Evolutionary conservation across 2,329 filamentous ascomycete genomes (phyloP), one percentile per base, ranked within the genome.

Genomic region (Myriosclerotinia curreyana): DNA sequence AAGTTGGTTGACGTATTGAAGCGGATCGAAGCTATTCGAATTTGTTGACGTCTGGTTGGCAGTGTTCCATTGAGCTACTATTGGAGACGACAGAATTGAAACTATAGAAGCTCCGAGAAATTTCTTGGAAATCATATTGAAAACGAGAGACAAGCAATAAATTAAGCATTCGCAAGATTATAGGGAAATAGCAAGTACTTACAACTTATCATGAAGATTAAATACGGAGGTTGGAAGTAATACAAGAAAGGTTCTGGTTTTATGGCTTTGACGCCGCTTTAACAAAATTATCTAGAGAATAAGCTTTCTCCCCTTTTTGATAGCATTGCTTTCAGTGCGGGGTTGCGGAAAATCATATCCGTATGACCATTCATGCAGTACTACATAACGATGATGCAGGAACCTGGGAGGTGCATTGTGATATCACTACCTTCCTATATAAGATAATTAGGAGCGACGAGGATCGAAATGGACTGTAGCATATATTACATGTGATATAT

Each of bases 1-100:
- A 6, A 84, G 75, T 17, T 81, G 81, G 68, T 84, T 74, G 44
- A 79, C 73, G 66, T 74, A 76, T 51, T 76, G 68, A 22, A 79
- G 64, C 3, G 59, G 44, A 48, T 69, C 67, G 22, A 62, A 58
- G 25, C 28, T 52, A 25, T 31, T 50, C 17, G 52, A 34, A n/a
- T 44, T 63, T 17, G 36, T 42, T 34, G 20, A 34, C 22, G 42
- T 51, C 14, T 44, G 31, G 15, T 46, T 51, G 8, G 44, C 28
- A 28, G 34, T 38, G 22, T 50, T 62, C 54, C 54, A 64, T 20
- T 40, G 25, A n/a, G 62, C 62, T 22, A 60, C n/a, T 42, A n/a
- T n/a, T 5, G 46, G 36, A 5, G 20, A 38, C 5, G 48, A 51
- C 22, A 52, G 40, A 12, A 64, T 25, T 7, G 42, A 34, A 12